Conservation (phyloP, 2,329 filamentous ascomycete species). For the Xylaria sp. region DNA sequence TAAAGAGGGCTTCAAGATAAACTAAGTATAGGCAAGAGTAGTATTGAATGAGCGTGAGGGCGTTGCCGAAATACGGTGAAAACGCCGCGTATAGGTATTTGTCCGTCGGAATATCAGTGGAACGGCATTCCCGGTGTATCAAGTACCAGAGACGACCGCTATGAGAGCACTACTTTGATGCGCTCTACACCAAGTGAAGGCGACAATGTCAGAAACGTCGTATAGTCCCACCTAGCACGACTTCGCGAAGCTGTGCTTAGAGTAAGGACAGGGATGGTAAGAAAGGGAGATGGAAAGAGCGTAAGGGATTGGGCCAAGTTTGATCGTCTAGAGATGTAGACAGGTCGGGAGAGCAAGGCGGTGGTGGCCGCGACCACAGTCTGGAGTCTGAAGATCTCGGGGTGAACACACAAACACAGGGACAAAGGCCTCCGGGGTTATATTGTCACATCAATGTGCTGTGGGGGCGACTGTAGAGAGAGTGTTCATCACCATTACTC, state of each 20-base stretch:
- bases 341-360: constrained; percentile 2
- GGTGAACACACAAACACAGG: constrained; percentile 3
- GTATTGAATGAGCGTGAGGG: constrained; percentile 41
- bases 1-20: constrained; percentile 27
- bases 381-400: constrained; percentile 25
- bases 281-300: constrained; percentile 29
- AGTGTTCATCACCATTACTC: neutral
- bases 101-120: constrained; percentile 37
- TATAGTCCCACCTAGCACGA: constrained; percentile 13
- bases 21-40: constrained; percentile 32
- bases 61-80: constrained; percentile 37
- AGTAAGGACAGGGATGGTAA: constrained; percentile 12
- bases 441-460: constrained; percentile 12
- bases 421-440: constrained; percentile 18
- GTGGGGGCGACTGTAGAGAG: neutral
- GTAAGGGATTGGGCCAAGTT: constrained; percentile 31
- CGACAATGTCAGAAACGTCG: constrained; percentile 23
- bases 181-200: constrained; percentile 23
- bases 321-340: constrained; percentile 34
- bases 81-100: constrained; percentile 36
- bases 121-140: constrained; percentile 41
- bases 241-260: constrained; percentile 2
- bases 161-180: constrained; percentile 38
- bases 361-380: constrained; percentile 15
- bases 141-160: constrained; percentile 38